Percentiles rank a stretch among this genome's conserved stretches.
Evolutionary conservation across 2,329 filamentous ascomycete species (phyloP).

Genomic region (Xylariaceae sp.): DNA sequence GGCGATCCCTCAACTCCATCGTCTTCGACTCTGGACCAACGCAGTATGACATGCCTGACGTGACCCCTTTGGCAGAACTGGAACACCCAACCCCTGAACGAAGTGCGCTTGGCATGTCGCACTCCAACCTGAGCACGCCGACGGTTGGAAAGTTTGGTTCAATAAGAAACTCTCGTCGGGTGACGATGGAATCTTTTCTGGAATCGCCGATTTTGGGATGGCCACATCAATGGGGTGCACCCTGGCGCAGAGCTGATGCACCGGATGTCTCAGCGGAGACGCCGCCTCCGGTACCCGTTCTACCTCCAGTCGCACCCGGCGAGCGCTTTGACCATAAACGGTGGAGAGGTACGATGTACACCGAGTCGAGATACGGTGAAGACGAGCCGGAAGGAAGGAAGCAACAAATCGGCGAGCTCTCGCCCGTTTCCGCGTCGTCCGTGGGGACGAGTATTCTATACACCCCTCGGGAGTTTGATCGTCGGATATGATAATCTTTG

Average conservation of each 20-base stretch:
- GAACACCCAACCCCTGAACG: background rate
- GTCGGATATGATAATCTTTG: background rate
- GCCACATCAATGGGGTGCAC: background rate
- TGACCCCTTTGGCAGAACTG: background rate
- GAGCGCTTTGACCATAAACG: constrained; percentile 15
- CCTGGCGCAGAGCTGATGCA: background rate
- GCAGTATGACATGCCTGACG: background rate
- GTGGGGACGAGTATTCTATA: constrained; percentile 24
- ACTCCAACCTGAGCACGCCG: constrained; percentile 10
- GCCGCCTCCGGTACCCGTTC: constrained; percentile 8
- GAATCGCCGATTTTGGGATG: constrained; percentile 15
- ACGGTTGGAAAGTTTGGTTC: constrained; percentile 13
- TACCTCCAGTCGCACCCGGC: constrained; percentile 17
- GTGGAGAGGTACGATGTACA: constrained; percentile 15
- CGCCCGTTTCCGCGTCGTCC: constrained; percentile 17
- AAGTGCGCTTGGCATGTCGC: constrained; percentile 5
- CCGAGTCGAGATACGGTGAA: background rate
- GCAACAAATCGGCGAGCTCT: background rate
- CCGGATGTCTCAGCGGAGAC: background rate
- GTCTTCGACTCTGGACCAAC: background rate
- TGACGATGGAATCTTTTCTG: background rate
- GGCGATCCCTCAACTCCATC: constrained; percentile 20
- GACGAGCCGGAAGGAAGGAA: background rate
- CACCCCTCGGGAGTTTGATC: constrained; percentile 7
- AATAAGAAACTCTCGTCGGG: background rate